Percentiles rank a stretch among this genome's conserved stretches.
Evolutionary conservation across 1,284 basidiomycete genomes (phyloP).

Genomic region (Trichosporon inkin): DNA sequence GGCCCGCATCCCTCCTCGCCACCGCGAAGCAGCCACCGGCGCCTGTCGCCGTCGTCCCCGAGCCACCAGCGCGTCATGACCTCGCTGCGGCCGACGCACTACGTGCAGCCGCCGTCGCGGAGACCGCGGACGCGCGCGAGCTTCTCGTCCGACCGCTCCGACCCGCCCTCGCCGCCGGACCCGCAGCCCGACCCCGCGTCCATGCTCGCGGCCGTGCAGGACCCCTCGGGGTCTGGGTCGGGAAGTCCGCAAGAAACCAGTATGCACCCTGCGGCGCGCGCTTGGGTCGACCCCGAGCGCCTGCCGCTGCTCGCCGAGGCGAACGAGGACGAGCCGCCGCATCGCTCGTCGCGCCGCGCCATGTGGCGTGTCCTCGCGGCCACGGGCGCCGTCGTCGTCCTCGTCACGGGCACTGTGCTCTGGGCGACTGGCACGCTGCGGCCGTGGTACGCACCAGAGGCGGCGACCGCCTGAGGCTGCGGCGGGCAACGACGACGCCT

Average conservation of each 20-base stretch:
- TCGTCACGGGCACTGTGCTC: background rate
- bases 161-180: slow-evolving; percentile 11
- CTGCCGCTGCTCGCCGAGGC: slow-evolving; percentile 49
- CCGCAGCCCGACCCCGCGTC: background rate
- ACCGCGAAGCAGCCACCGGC: slow-evolving; percentile 7
- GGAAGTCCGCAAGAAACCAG: slow-evolving; percentile 10
- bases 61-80: slow-evolving; percentile 18
- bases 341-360: background rate
- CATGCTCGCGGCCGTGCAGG: background rate
- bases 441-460: background rate
- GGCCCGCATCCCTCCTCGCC: background rate
- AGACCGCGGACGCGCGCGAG: background rate
- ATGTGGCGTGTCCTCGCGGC: background rate
- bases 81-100: slow-evolving; percentile 11
- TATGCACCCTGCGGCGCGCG: background rate
- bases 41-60: slow-evolving; percentile 17
- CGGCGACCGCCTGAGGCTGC: background rate
- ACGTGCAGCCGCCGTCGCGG: background rate
- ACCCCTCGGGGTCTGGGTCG: background rate
- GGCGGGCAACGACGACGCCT: too few relatives aligned
- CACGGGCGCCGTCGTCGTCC: background rate
- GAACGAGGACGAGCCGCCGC: slow-evolving; percentile 10
- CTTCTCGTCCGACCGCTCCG: slow-evolving; percentile 2
- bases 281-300: slow-evolving; percentile 45
- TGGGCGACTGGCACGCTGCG: background rate